Evolutionary conservation across 1,139 yeast species (phyloP), one percentile per base, ranked within the genome.

Genomic region (Yamadazyma siamensis): DNA sequence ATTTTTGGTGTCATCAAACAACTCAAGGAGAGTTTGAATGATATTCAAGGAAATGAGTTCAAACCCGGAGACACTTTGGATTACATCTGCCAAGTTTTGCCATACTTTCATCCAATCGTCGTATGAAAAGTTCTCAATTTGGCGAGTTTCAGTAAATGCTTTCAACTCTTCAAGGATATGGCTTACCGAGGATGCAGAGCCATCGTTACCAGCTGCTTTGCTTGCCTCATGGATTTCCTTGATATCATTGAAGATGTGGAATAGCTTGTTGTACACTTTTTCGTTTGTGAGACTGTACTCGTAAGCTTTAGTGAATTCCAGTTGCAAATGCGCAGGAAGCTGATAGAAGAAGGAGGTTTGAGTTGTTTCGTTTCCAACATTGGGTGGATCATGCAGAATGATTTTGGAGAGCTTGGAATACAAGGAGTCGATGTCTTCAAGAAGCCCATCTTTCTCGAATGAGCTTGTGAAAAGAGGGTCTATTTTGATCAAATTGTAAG

Each of bases 31-130:
- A 0, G 66, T 49, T 6, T 64, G 65, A 13, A 83, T 66, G 5
- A 85, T 54, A 0, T 89, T 89, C 1, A 89, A 82, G 3, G 83
- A 71, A 9, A 79, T 66, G 25, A 88, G 60, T 50, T 87, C 95
- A 59, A 80, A 86, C 40, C 94, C 80, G 0, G 95, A 84, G 5
- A 83, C 46, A 5, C 41, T 36, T 6, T 41, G 42, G 7, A 64
- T 50, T 1, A 59, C 47, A 3, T 56, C 41, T 14, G 61, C 58
- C 18, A 82, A 55, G 17, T 52, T 49, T 3, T 38, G 40, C 87
- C 88, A 80, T 4, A 71, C 20, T 3, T 39, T 34, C 4, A 41
- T 26, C 82, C 85, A 75, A 4, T 63, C 59, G 2, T 61, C 57
- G 25, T 45, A 55, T 1, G 53, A 35, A 22, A 52, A 46, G 2